Evolutionary conservation across 495 filamentous ascomycete species (phyloP).

Genomic region (Aspergillus biplanus): DNA sequence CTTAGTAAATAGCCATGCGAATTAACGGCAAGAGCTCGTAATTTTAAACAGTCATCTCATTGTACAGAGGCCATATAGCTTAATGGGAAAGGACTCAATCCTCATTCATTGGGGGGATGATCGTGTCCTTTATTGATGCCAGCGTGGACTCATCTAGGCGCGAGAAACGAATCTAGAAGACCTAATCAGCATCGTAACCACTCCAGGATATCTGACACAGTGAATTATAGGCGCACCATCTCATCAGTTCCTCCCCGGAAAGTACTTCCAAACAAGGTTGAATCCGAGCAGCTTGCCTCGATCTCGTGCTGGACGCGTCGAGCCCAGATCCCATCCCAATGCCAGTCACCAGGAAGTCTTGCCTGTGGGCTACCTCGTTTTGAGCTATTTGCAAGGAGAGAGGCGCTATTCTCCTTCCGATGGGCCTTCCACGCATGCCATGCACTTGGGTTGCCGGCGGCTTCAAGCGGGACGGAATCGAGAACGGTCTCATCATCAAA

Average conservation of each 20-base stretch:
- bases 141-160: constrained; percentile 65
- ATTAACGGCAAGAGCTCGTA: background rate
- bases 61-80: background rate
- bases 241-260: constrained; percentile 64
- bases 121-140: constrained; percentile 60
- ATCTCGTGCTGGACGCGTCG: constrained; percentile 78
- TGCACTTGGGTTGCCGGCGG: constrained; percentile 83
- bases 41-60: background rate
- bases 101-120: constrained; percentile 55
- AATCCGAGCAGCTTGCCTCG: constrained; percentile 73
- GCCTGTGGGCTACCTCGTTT: constrained; percentile 44
- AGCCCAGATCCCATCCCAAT: constrained; percentile 96
- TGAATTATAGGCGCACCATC: constrained; percentile 51
- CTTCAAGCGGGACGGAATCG: constrained; percentile 77
- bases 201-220: background rate
- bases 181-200: constrained; percentile 8
- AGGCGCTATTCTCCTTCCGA: constrained; percentile 38
- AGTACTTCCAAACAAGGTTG: constrained; percentile 70
- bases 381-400: constrained; percentile 16
- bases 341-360: constrained; percentile 80
- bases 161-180: constrained; percentile 67
- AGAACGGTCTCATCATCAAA: constrained; percentile 79
- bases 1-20: background rate
- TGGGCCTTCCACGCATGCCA: constrained; percentile 89
- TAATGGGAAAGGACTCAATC: constrained; percentile 17